Conservation (phyloP, 2,329 filamentous ascomycete species). For the Xylaria polymorpha region DNA sequence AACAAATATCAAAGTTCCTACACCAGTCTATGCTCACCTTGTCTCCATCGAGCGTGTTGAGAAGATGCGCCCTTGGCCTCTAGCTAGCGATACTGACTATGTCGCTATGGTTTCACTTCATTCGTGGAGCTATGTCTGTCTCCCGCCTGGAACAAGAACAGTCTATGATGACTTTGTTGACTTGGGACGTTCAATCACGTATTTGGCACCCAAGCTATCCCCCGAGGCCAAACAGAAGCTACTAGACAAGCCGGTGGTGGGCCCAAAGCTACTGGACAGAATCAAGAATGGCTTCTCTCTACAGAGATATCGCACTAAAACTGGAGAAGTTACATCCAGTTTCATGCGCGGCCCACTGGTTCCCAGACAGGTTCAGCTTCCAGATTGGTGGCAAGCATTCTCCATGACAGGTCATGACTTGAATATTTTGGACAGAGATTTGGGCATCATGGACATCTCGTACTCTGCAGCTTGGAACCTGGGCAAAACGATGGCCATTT, state of each 20-base stretch:
- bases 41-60: too few species aligned
- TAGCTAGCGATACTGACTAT: too few species aligned
- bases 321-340: neutral
- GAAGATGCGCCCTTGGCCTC: too few species aligned
- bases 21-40: neutral
- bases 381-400: neutral
- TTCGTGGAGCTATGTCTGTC: neutral
- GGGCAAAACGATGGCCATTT: neutral
- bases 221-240: neutral
- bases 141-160: neutral
- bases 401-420: neutral
- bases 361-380: neutral
- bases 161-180: neutral
- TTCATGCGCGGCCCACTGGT: neutral
- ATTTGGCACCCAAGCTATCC: neutral
- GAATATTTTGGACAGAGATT: neutral
- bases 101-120: too few species aligned
- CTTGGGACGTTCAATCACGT: neutral
- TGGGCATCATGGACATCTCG: slow-evolving; percentile 4
- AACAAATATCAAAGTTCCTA: too few species aligned
- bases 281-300: neutral
- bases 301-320: neutral
- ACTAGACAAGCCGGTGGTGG: neutral
- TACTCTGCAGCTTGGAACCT: slow-evolving; percentile 6
- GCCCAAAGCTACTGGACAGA: neutral